phyloP scores from a whole-genome alignment of 768 basidiomycete species.

The Pulveroboletus sp. region DNA sequence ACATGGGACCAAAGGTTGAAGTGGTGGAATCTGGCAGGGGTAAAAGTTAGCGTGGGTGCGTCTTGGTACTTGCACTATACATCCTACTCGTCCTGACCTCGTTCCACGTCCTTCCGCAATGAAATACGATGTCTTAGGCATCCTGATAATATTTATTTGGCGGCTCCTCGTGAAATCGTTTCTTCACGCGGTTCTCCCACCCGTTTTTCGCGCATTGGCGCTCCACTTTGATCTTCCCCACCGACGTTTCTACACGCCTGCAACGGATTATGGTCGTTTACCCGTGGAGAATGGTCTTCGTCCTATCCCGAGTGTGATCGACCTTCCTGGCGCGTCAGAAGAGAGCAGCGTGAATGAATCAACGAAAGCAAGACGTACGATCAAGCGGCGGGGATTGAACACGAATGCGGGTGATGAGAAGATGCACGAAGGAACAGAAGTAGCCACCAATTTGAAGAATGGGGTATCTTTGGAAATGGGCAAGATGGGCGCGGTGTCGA shows the following conservation, averaged over 20 bases:
- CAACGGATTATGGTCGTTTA: slow-evolving; percentile 78
- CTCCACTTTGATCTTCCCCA: slow-evolving; percentile 68
- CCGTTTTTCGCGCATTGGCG: slow-evolving; percentile 73
- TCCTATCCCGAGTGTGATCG: slow-evolving; percentile 82
- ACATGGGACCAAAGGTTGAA: slow-evolving; percentile 29
- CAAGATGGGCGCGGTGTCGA: slow-evolving; percentile 21
- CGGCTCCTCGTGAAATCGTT: slow-evolving; percentile 78
- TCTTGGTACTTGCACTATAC: background rate
- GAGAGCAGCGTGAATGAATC: slow-evolving; percentile 37
- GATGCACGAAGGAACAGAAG: slow-evolving; percentile 23
- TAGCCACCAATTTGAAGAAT: slow-evolving; percentile 23
- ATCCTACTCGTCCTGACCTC: background rate
- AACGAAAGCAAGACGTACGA: slow-evolving; percentile 31
- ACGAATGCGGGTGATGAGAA: background rate
- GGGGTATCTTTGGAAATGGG: slow-evolving; percentile 26
- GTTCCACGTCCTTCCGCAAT: background rate
- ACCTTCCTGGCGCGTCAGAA: slow-evolving; percentile 51
- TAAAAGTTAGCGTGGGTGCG: slow-evolving; percentile 42
- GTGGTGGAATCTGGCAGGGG: slow-evolving; percentile 36
- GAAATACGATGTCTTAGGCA: slow-evolving; percentile 41
- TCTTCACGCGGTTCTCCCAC: slow-evolving; percentile 73
- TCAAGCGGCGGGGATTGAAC: slow-evolving; percentile 24
- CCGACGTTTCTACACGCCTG: slow-evolving; percentile 84
- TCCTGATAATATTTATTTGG: slow-evolving; percentile 81
- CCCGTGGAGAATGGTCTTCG: slow-evolving; percentile 57